phyloP scores from a whole-genome alignment of 352 stramenopile species.

The Peronospora destructor region DNA sequence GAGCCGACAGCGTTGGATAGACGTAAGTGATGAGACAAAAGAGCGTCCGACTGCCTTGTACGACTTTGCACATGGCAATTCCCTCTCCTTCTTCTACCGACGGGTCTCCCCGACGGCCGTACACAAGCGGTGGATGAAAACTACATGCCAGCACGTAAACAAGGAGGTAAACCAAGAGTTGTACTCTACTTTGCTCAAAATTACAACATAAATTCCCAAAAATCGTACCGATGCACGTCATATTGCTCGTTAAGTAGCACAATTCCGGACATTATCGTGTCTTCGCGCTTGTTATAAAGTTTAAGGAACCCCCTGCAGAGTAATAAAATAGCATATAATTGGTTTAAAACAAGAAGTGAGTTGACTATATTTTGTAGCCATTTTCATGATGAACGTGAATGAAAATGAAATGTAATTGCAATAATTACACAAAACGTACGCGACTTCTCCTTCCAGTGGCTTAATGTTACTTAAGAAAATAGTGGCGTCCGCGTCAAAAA shows the following conservation, averaged over 20 bases:
- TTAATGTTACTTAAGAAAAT: slow-evolving; percentile 52
- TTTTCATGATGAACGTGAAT: too few species aligned
- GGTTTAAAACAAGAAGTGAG: too few species aligned
- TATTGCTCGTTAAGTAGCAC: slow-evolving; percentile 72
- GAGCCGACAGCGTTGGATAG: slow-evolving; percentile 71
- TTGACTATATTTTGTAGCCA: too few species aligned
- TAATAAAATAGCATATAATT: not conserved
- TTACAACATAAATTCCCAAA: not conserved
- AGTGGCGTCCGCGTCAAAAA: slow-evolving; percentile 51
- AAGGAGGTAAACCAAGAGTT: too few species aligned
- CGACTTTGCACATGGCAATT: slow-evolving; percentile 59
- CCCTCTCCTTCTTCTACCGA: slow-evolving; percentile 59
- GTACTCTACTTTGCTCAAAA: too few species aligned
- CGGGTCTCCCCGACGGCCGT: slow-evolving; percentile 62
- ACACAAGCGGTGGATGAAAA: slow-evolving; percentile 73
- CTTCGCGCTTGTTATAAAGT: slow-evolving; percentile 75
- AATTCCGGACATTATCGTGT: slow-evolving; percentile 66
- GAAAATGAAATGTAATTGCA: too few species aligned
- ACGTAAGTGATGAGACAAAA: slow-evolving; percentile 79
- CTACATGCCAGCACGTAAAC: too few species aligned
- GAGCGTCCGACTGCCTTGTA: slow-evolving; percentile 39
- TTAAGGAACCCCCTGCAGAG: slow-evolving; percentile 35
- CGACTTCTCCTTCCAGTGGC: slow-evolving; percentile 54
- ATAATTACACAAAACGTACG: slow-evolving; percentile 21
- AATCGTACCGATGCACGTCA: slow-evolving; percentile 63